phyloP scores from a whole-genome alignment of 129 eudicot genomes.

The Artemisia argyi region DNA sequence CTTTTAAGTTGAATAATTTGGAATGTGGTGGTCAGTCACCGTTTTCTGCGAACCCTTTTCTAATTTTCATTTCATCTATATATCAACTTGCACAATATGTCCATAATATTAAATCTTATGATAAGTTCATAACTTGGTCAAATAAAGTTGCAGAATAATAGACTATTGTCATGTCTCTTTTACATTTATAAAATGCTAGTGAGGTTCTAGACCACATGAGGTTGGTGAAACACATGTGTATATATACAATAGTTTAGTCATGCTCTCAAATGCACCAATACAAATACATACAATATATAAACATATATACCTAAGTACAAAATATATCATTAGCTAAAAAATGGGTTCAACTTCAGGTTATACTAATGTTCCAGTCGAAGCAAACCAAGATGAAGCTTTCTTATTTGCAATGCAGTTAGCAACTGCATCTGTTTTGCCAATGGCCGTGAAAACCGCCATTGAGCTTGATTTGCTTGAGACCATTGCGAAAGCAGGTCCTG shows the following conservation, averaged over 20 bases:
- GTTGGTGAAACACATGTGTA: conserved; percentile 23
- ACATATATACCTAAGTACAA: not conserved
- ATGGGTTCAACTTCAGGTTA: conserved; percentile 23
- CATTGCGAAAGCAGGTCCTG: conserved; percentile 32
- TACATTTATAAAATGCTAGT: too few species aligned
- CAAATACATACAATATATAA: not conserved
- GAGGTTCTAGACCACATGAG: not conserved
- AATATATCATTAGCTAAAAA: not conserved
- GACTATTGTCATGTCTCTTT: too few species aligned
- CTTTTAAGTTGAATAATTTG: not conserved
- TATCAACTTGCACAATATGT: too few species aligned
- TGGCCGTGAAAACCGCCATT: conserved; percentile 34
- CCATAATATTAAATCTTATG: not conserved
- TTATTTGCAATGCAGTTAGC: conserved; percentile 30
- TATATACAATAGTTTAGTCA: conserved; percentile 8
- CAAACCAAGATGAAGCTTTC: conserved; percentile 24
- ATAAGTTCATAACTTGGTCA: conserved; percentile 6
- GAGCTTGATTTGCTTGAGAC: conserved; percentile 4
- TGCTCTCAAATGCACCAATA: conserved; percentile 5
- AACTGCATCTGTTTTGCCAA: conserved; percentile 28
- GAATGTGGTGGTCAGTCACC: conserved; percentile 1
- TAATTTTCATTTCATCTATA: not conserved
- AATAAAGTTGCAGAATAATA: not conserved
- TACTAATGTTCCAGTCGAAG: not conserved
- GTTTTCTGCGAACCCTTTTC: not conserved